Base-by-base conservation (phyloP, 768 basidiomycete genomes). In the Pleurotus tuoliensis region DNA sequence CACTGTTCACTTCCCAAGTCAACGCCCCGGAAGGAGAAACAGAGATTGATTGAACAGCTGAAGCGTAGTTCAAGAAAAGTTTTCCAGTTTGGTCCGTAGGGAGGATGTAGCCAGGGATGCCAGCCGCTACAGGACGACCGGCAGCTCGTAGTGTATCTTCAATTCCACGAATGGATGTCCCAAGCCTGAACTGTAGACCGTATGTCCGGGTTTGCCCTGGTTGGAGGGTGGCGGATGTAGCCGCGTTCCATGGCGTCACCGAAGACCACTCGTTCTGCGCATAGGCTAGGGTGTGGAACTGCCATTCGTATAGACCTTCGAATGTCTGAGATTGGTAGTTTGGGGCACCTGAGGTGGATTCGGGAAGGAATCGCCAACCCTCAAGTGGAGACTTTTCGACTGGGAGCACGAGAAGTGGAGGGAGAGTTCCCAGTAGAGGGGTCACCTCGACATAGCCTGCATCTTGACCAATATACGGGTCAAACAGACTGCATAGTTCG, bases 271-370 rank as follows among this genome's bases (percentile, higher is more conserved):
- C 81, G 61, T 80, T 78, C 59, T 82, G 69, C 11, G 81, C 80
- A 62, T 81, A 82, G 0, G 81, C 81, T 18, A 81, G 65, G 3
- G 81, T 82, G 55, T 82, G 82, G 64, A 82, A 81, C 61, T 80
- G 77, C 81, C 82, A 82, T 69, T 82, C 82, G 66, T 82, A 82
- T 12, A 82, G 63, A 0, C 75, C 82, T 61, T 83, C 82, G 61
- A 83, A 83, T 0, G 82, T 83, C 62, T 83, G 82, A 1, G 80
- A 82, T 60, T 82, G 81, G 60, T 83, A 83, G 56, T 68, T 78
- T 1, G 79, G 77, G 1, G 74, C 59, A 1, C 66, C 70, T 3
- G 73, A 67, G 0, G 80, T 81, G 18, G 73, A 72, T 62, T 82
- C 81, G 2, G 76, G 73, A 51, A 83, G 75, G 64, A 82, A 82